Evolutionary conservation across 179 eudicot species (phyloP), one percentile per base, ranked within the genome.

Genomic region (Heliamphora pulchella): DNA sequence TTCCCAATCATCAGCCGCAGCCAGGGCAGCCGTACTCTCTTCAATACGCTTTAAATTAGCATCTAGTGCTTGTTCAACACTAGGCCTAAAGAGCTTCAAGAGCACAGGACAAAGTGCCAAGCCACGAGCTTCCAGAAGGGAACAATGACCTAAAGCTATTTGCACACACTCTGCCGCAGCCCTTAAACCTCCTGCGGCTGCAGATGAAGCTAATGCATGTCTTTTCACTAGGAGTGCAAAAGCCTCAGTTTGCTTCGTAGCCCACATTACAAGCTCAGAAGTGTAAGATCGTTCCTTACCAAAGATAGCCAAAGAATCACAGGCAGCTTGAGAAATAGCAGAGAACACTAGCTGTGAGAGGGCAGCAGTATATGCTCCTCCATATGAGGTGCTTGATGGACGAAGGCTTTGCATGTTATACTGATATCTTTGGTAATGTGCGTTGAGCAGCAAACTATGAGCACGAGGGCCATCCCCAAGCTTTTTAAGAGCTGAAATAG

Each of bases 161-260:
- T 96, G 98, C 84, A 94, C 99, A 86, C 99, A 96, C 86, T 96
- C 99, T 53, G 97, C 97, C 79, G 99, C 98, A 69, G 99, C 97
- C 83, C 98, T 88, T 79, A 96, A 88, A 68, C 97, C 98, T 76
- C 99, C 99, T 75, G 98, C 99, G 86, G 98, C 99, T 54, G 99
- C 98, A 47, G 98, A 96, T 78, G 99, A 96, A 77, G 98, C 97
- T 86, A 96, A 86, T 74, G 99, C 99, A 64, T 94, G 97, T 79
- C 99, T 88, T 89, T 94, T 92, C 50, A 96, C 99, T 57, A 96
- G 92, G 58, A 90, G 87, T 17, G 96, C 96, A 88, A 90, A 94
- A 61, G 91, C 88, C 89, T 96, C 94, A 20, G 92, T 90, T 85
- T 91, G 99, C 82, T 96, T 89, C 15, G 93, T 89, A 80, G 99